A percentile compares a stretch with the other conserved stretches of the same genome.
phyloP scores from a whole-genome alignment of 2,329 filamentous ascomycete genomes.

The Alternaria sp. region DNA sequence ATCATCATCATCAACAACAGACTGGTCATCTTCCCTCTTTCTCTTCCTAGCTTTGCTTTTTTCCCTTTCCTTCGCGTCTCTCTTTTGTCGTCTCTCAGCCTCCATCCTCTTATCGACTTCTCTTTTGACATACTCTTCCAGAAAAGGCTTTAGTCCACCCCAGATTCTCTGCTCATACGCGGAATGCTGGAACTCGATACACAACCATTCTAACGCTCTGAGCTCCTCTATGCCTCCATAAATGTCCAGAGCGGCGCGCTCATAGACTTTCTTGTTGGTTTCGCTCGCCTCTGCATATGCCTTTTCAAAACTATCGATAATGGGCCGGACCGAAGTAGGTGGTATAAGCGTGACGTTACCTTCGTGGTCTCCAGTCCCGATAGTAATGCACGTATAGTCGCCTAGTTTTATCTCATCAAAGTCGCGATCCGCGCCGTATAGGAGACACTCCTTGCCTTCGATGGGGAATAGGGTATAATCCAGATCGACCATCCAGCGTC shows the following conservation, averaged over 20 bases:
- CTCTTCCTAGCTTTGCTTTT: neutral
- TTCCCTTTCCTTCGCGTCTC: neutral
- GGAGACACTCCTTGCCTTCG: neutral
- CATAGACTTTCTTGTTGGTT: constrained; percentile 5
- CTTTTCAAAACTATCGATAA: constrained; percentile 3
- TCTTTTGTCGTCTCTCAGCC: neutral
- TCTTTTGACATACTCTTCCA: neutral
- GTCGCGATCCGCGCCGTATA: neutral
- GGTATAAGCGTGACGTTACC: constrained; percentile 10
- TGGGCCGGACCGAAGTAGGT: constrained; percentile 1
- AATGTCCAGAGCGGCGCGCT: constrained; percentile 12
- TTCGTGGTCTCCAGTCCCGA: constrained; percentile 16
- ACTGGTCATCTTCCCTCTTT: neutral
- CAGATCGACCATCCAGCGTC: neutral
- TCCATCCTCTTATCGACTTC: neutral
- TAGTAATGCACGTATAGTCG: neutral
- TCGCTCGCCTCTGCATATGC: constrained; percentile 8
- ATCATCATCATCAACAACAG: neutral
- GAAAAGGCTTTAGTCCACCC: constrained; percentile 6
- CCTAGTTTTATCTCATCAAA: constrained; percentile 1
- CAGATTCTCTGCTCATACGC: constrained; percentile 2
- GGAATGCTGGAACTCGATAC: constrained; percentile 11
- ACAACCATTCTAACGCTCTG: constrained; percentile 15
- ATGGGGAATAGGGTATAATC: neutral
- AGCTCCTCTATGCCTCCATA: constrained; percentile 13